Evolutionary conservation across 345 rosid species (phyloP).

Genomic region (Lepidium sativum): DNA sequence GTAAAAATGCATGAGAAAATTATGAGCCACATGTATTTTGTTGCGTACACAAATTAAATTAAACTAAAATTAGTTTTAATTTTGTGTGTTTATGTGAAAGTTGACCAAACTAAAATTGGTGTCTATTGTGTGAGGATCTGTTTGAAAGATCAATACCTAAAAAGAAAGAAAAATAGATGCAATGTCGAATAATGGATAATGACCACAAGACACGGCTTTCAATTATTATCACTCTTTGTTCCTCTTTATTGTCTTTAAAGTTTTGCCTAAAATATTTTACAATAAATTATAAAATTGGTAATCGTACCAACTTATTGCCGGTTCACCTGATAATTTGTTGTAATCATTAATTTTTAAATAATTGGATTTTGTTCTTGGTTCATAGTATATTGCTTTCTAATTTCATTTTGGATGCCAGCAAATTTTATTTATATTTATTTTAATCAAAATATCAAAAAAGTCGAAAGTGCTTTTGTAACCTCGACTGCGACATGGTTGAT

Average conservation of each 20-base stretch:
- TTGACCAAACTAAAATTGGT: slow-evolving; percentile 12
- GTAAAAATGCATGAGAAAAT: neutral
- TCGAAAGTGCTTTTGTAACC: slow-evolving; percentile 10
- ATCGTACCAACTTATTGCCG: slow-evolving; percentile 14
- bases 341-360: slow-evolving; percentile 1
- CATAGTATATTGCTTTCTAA: slow-evolving; percentile 3
- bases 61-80: neutral
- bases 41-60: neutral
- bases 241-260: slow-evolving; percentile 10
- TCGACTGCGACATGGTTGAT: slow-evolving; percentile 23
- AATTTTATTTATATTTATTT: neutral
- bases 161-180: slow-evolving; percentile 8
- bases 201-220: slow-evolving; percentile 22
- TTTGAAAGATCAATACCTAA: slow-evolving; percentile 14
- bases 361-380: slow-evolving; percentile 7
- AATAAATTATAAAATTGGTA: neutral
- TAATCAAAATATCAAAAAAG: neutral
- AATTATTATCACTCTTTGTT: slow-evolving; percentile 11
- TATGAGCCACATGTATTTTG: neutral
- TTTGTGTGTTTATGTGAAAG: slow-evolving; percentile 5
- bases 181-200: slow-evolving; percentile 20
- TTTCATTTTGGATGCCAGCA: slow-evolving; percentile 11
- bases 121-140: slow-evolving; percentile 12
- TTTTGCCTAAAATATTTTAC: too few relatives aligned
- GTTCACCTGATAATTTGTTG: slow-evolving; percentile 18